Percentiles rank a stretch among this genome's conserved stretches.
These are phyloP conservation scores for Aquilaria sinensis DNA, from an alignment of 345 rosid species.

Conservation along the genomic window DNA sequence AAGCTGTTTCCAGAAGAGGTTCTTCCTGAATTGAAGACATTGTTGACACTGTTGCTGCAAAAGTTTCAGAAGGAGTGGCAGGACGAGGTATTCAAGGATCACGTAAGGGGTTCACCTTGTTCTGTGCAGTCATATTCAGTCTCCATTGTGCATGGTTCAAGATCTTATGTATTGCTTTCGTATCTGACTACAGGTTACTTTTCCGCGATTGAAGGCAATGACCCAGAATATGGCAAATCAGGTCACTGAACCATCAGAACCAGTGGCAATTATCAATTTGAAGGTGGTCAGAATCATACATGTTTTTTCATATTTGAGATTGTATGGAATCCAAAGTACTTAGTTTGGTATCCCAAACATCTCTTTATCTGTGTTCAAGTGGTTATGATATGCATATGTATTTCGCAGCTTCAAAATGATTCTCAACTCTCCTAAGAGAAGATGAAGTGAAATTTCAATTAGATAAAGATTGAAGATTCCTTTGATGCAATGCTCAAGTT, in stretches of 20 bases:
- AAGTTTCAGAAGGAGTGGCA: constrained; percentile 63
- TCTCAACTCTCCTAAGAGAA: constrained; percentile 28
- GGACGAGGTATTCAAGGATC: constrained; percentile 39
- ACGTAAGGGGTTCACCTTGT: constrained; percentile 25
- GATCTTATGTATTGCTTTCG: background rate
- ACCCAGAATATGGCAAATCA: constrained; percentile 45
- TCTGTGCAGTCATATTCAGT: background rate
- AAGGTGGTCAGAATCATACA: constrained; percentile 26
- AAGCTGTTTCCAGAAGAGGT: constrained; percentile 54
- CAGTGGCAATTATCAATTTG: constrained; percentile 45
- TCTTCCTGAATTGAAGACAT: constrained; percentile 48
- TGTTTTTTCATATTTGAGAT: background rate
- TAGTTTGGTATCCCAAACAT: too few relatives aligned
- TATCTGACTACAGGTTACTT: constrained; percentile 26
- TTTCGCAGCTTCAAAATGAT: constrained; percentile 45
- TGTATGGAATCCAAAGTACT: too few relatives aligned
- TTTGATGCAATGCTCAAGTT: constrained; percentile 36
- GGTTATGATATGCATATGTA: background rate
- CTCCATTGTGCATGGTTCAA: background rate
- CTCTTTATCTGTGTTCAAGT: background rate
- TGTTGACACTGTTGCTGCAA: constrained; percentile 49
- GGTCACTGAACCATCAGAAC: constrained; percentile 22
- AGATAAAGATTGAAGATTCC: constrained; percentile 27
- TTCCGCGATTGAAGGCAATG: constrained; percentile 52
- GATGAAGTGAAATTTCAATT: constrained; percentile 40